Conservation (phyloP, 2,329 filamentous ascomycete species). For the Verticillium tricorpus region DNA sequence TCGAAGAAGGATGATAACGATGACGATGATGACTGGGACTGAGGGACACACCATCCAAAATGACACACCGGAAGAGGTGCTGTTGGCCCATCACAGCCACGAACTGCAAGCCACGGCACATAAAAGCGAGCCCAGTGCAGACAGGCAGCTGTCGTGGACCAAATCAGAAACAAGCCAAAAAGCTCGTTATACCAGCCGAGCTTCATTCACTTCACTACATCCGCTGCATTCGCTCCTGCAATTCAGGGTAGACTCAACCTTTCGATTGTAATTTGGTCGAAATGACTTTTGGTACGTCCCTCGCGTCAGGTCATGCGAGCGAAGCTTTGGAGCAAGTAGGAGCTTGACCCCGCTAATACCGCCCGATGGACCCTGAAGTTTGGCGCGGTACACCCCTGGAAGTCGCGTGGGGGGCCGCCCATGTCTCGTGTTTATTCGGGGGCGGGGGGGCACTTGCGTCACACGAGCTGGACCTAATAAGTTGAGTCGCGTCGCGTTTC, state of each 20-base stretch:
- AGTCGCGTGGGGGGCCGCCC: not conserved
- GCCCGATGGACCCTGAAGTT: not conserved
- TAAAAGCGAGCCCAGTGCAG: not conserved
- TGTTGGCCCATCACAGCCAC: not conserved
- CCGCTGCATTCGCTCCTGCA: no score
- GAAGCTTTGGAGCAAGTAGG: not conserved
- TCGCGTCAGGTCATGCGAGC: not conserved
- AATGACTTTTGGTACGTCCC: not conserved
- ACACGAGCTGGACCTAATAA: not conserved
- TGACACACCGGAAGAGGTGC: not conserved
- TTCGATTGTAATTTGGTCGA: not conserved
- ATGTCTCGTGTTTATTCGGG: not conserved
- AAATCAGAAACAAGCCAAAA: no score
- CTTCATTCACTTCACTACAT: no score
- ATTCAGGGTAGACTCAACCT: no score
- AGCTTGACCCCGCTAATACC: not conserved
- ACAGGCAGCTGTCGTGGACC: no score
- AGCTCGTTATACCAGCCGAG: no score
- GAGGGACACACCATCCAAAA: conserved; percentile 15
- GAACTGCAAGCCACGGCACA: no score
- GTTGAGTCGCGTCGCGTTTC: not conserved
- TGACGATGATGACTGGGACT: conserved; percentile 58
- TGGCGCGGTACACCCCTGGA: not conserved
- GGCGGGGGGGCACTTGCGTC: not conserved
- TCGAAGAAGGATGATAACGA: conserved; percentile 45